Evolutionary conservation across 2,329 filamentous ascomycete genomes (phyloP), one percentile per base, ranked within the genome.

Genomic region (Aspergillus latus): DNA sequence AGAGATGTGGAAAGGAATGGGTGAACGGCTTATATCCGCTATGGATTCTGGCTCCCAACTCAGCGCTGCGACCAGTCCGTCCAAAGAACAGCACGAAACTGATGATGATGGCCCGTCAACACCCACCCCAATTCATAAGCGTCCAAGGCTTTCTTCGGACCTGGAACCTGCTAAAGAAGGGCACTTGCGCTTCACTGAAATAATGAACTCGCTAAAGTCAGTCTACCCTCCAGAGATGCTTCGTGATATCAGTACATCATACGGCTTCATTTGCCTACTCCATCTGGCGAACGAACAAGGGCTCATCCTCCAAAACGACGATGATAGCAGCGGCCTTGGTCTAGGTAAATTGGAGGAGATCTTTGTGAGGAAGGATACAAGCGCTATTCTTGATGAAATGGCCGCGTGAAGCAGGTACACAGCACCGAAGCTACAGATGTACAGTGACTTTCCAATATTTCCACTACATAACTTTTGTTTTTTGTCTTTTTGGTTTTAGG

Each of bases 271-370:
- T 61, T 95, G 90, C 66, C 76, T 96, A 56, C 78, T 97, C 62
- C 92, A 97, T 74, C 72, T 97, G 66, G 92, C 92, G 58, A 97
- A 97, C 74, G 92, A 97, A 70, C 93, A 95, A 77, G 92, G 92
- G 0, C 78, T 97, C 39, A 81, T 88, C 26, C 88, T 97, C 60
- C 83, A 88, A 62, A 86, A 85, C 54, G 77, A 82, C 43, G 78
- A 82, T 34, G 74, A 69, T 6, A 65, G 54, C 45, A 63, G 61
- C 49, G 66, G 64, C 21, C 59, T 63, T 28, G 64, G 63, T 34
- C 64, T 63, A 9, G 68, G 68, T 46, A 72, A 65, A 15, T 59
- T 78, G 16, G 75, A 78, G 62, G 78, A 80, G 59, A 76, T 80
- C 49, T 76, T 71, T 53, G 74, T 78, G 44, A 63, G 62, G 28